phyloP scores from a whole-genome alignment of 2,329 filamentous ascomycete genomes.

The Fusarium drepaniforme region DNA sequence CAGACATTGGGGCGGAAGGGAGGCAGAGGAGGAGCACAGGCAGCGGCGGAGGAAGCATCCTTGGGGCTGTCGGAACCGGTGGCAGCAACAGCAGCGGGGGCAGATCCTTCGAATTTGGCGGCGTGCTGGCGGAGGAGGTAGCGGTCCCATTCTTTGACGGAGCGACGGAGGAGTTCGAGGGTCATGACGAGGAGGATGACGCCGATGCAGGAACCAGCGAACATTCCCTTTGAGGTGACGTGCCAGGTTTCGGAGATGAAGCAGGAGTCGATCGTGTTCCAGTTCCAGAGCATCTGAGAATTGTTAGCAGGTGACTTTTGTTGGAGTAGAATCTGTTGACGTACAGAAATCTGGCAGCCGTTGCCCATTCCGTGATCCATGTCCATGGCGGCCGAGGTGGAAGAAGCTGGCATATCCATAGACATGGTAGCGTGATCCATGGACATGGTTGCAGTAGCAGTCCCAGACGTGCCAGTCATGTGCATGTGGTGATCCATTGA shows the following conservation, averaged over 20 bases:
- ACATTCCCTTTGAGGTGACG: conserved; percentile 76
- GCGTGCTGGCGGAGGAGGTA: conserved; percentile 69
- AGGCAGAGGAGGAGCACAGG: conserved; percentile 37
- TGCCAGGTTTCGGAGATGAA: conserved; percentile 80
- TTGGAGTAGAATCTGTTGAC: conserved; percentile 6
- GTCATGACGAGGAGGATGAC: conserved; percentile 79
- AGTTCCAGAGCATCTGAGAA: conserved; percentile 82
- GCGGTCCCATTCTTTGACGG: conserved; percentile 79
- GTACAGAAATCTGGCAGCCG: conserved; percentile 56
- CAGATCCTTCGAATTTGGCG: conserved; percentile 44
- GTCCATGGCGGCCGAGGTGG: conserved; percentile 28
- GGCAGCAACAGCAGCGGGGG: conserved; percentile 15
- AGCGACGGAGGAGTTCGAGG: conserved; percentile 79
- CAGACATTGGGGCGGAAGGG: conserved; percentile 68
- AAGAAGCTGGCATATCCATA: conserved; percentile 36
- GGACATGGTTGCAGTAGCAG: conserved; percentile 14
- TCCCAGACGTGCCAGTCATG: conserved; percentile 24
- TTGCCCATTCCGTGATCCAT: conserved; percentile 24
- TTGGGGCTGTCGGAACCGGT: conserved; percentile 40
- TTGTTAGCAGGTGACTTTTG: neutral
- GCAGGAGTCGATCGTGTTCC: conserved; percentile 76
- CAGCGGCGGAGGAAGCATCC: conserved; percentile 16
- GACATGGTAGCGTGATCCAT: conserved; percentile 32
- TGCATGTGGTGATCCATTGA: conserved; percentile 24
- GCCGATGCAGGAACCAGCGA: conserved; percentile 84